Base-by-base conservation (phyloP, 495 filamentous ascomycete genomes). In the Lasiosphaeria hispida region DNA sequence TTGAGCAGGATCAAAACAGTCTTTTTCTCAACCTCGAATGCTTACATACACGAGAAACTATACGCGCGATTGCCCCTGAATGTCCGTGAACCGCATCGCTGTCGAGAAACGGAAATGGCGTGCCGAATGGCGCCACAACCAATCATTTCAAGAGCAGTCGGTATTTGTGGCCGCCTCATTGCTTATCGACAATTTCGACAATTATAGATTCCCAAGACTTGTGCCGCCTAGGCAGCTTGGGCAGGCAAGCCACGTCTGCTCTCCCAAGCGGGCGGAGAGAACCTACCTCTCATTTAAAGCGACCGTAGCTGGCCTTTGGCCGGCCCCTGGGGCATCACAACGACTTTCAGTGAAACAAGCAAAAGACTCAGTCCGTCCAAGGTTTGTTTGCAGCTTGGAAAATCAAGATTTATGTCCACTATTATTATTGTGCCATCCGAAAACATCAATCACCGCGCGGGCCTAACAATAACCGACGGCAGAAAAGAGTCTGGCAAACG, bases 251-350 rank as follows among this genome's bases (percentile, higher is more conserved):
- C 54, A 57, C 17, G 2, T 43, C 40, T 18, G 40, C 40, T 55
- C 34, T 19, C 23, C 15, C 33, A 48, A 33, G 23, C 14, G n/a
- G 15, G 54, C 7, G 54, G 43, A 49, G 44, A 42, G 50, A 18
- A 49, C 41, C 57, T 50, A 60, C 57, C 42, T 60, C 57, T 60
- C 57, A 60, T 60, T 60, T 60, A 38, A 55, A 59, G 49, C 40
- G 15, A 19, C 43, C 43, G 43, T 45, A 18, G 23, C 23, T 30
- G 23, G 5, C 23, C 23, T 2, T 30, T 30, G 23, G 23, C 23
- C 23, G 2, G 23, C 23, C 23, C 23, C 23, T 30, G 23, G 23
- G 23, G 5, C 23, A 30, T 5, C 23, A 30, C 23, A 30, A 30
- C 23, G 5, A 30, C 23, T 30, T 30, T 2, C 23, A 30, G 23